Evolutionary conservation across 1,139 yeast species (phyloP), one percentile per base, ranked within the genome.

Genomic region (Geotrichum cucujoidarum): DNA sequence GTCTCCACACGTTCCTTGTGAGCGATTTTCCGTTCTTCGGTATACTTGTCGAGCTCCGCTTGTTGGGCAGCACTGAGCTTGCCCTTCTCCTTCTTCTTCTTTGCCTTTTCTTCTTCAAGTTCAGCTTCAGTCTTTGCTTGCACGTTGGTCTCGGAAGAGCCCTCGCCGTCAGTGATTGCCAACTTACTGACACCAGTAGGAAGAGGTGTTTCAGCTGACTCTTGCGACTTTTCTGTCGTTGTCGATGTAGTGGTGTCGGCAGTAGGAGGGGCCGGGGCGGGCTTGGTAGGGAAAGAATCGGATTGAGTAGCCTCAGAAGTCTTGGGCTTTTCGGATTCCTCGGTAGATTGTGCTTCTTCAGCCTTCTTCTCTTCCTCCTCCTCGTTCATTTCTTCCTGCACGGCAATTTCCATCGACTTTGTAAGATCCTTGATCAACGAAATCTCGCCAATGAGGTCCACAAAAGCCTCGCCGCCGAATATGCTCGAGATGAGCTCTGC

Each of bases 381-480:
- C 60, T 83, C 95, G 63, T 83, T 94, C 47, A 81, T 89, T 61
- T 88, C 95, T 53, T 78, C 81, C 59, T 81, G 83, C 5, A 89
- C 78, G 59, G 94, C 76, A 45, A 82, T 70, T 55, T 81, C 89
- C 48, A 83, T 77, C 24, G 87, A 78, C 65, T 86, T 84, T 35
- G 83, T 74, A 60, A 90, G 64, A 60, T 92, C 95, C 64, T 81
- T 84, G 63, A 90, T 70, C 63, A 92, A 72, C n/a, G 95, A 80
- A 55, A 92, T 72, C 65, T 90, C 97, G 4, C 98, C 98, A 59
- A 90, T 86, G 75, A 89, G 83, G 49, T 83, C 85, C 42, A 76
- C 78, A 66, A 90, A 90, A 1, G 94, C 92, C 52, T 86, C 95
- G 35, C 97, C 97, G 40, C 97, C 97, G 66, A 89, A 89, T 33